A percentile compares a stretch with the other conserved stretches of the same genome.
phyloP scores from a whole-genome alignment of 768 basidiomycete genomes.

The Lanmaoa rubissima region DNA sequence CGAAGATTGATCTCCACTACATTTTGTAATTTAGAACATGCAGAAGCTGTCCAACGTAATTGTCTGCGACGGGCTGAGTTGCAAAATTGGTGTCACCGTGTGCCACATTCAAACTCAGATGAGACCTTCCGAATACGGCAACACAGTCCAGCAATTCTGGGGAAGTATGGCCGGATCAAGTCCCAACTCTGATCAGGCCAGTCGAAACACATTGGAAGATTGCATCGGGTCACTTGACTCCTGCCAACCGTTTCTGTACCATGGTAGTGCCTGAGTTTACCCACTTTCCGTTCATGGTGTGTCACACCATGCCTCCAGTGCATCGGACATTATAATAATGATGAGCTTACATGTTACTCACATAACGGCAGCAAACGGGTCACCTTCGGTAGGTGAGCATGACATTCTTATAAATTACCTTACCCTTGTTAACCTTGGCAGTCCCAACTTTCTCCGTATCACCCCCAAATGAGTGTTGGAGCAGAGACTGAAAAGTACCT shows the following conservation, averaged over 20 bases:
- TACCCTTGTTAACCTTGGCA: background rate
- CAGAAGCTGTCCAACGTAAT: background rate
- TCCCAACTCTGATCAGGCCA: too few relatives aligned
- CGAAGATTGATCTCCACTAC: background rate
- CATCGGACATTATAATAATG: background rate
- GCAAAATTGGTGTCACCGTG: background rate
- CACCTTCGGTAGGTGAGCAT: constrained; percentile 1
- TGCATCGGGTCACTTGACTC: background rate
- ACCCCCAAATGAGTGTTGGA: constrained; percentile 17
- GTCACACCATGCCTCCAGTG: background rate
- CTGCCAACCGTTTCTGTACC: constrained; percentile 4
- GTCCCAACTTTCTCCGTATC: background rate
- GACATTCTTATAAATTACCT: constrained; percentile 21
- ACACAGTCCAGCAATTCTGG: background rate
- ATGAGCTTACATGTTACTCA: background rate
- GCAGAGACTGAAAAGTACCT: constrained; percentile 31
- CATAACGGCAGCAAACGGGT: constrained; percentile 21
- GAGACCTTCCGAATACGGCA: background rate
- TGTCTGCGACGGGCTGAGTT: background rate
- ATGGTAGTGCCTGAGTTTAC: background rate
- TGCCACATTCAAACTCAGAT: constrained; percentile 3
- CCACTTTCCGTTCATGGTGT: constrained; percentile 1
- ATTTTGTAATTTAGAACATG: background rate
- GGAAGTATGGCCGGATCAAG: background rate
- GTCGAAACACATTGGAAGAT: too few relatives aligned